Evolutionary conservation across 768 basidiomycete genomes (phyloP).

Genomic region (Suillus tomentosus): DNA sequence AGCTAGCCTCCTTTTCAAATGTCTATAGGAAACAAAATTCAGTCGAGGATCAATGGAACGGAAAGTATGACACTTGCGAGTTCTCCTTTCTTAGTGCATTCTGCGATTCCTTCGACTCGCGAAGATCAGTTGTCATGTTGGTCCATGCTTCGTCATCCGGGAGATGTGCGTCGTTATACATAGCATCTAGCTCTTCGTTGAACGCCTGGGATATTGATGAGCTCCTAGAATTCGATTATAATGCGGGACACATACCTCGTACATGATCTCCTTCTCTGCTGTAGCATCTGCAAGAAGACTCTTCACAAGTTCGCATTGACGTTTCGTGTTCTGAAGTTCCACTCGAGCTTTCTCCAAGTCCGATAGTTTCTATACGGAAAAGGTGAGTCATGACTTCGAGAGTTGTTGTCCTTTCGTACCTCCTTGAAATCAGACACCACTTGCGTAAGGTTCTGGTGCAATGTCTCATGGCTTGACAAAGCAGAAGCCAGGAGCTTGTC

Average conservation of each 20-base stretch:
- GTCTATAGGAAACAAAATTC: slow-evolving; percentile 39
- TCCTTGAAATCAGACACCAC: slow-evolving; percentile 57
- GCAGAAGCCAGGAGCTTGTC: slow-evolving; percentile 59
- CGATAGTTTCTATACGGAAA: slow-evolving; percentile 48
- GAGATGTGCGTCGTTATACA: slow-evolving; percentile 84
- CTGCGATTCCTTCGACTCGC: slow-evolving; percentile 70
- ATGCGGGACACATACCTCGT: slow-evolving; percentile 62
- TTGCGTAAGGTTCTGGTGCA: slow-evolving; percentile 52
- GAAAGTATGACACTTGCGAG: slow-evolving; percentile 51
- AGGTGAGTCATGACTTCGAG: slow-evolving; percentile 6
- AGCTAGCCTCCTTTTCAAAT: slow-evolving; percentile 67
- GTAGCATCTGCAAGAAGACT: slow-evolving; percentile 75
- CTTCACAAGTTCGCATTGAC: slow-evolving; percentile 80
- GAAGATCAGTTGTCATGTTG: slow-evolving; percentile 74
- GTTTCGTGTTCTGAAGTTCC: slow-evolving; percentile 68
- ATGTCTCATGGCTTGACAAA: slow-evolving; percentile 52
- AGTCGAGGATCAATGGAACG: slow-evolving; percentile 9
- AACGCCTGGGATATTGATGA: slow-evolving; percentile 63
- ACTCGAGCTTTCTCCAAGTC: slow-evolving; percentile 63
- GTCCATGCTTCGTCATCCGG: slow-evolving; percentile 83
- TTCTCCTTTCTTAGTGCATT: slow-evolving; percentile 81
- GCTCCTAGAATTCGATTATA: not conserved
- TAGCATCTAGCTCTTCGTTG: slow-evolving; percentile 89
- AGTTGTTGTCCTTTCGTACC: slow-evolving; percentile 39
- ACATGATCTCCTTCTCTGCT: slow-evolving; percentile 91